Conservation (phyloP, 2,329 filamentous ascomycete species). For the Penicillium glabrum region DNA sequence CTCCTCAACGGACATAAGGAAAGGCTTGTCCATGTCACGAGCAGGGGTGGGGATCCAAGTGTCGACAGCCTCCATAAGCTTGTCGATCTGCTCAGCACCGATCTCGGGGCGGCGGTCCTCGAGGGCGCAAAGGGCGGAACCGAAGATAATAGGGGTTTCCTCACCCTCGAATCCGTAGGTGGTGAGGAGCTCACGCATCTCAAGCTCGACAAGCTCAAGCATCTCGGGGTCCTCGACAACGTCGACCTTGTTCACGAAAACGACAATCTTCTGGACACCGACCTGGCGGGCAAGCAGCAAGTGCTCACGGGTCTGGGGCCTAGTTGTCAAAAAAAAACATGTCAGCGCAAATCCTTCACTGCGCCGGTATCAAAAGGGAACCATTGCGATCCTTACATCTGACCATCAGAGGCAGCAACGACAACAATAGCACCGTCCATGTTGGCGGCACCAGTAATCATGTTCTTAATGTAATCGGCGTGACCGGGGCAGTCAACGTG, state of each 20-base stretch:
- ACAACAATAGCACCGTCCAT: slow-evolving; percentile 99
- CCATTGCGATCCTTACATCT: slow-evolving; percentile 65
- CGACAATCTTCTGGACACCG: slow-evolving; percentile 95
- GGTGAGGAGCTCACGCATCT: slow-evolving; percentile 95
- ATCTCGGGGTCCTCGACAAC: slow-evolving; percentile 97
- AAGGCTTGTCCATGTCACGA: slow-evolving; percentile 95
- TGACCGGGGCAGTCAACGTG: slow-evolving; percentile 99
- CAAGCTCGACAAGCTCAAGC: slow-evolving; percentile 99
- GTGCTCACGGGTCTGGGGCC: slow-evolving; percentile 97
- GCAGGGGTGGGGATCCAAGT: slow-evolving; percentile 93
- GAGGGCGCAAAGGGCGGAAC: slow-evolving; percentile 91
- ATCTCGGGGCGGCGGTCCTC: slow-evolving; percentile 86
- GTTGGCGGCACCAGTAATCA: slow-evolving; percentile 99
- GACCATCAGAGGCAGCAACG: slow-evolving; percentile 95
- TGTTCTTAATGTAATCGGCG: slow-evolving; percentile 99
- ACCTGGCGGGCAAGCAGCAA: slow-evolving; percentile 96
- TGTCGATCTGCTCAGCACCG: slow-evolving; percentile 82
- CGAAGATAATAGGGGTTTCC: slow-evolving; percentile 94
- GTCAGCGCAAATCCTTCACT: slow-evolving; percentile 7
- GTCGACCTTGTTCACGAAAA: slow-evolving; percentile 99
- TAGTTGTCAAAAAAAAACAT: slow-evolving; percentile 26
- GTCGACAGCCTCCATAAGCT: slow-evolving; percentile 87
- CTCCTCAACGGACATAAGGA: slow-evolving; percentile 97
- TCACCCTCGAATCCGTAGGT: slow-evolving; percentile 98
- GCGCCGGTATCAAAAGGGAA: not conserved